phyloP scores from a whole-genome alignment of 257 asterid species.

The Petunia axillaris region DNA sequence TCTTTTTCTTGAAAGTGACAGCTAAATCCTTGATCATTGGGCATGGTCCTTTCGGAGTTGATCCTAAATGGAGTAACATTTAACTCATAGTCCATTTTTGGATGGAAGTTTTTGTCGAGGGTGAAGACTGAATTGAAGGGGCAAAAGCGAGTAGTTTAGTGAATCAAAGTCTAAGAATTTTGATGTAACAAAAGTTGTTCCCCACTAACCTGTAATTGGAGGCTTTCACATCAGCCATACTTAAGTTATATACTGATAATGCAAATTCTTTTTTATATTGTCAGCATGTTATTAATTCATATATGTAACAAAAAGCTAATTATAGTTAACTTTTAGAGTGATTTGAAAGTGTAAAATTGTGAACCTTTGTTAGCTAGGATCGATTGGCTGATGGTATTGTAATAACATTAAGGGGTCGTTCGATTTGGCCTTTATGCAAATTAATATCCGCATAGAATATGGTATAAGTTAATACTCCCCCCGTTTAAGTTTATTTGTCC shows the following conservation, averaged over 20 bases:
- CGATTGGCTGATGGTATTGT: too few relatives aligned
- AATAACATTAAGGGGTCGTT: too few relatives aligned
- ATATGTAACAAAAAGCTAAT: neutral
- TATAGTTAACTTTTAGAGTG: too few relatives aligned
- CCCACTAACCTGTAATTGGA: slow-evolving; percentile 17
- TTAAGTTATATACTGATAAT: neutral
- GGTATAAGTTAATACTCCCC: too few relatives aligned
- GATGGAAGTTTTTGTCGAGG: slow-evolving; percentile 17
- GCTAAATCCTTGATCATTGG: neutral
- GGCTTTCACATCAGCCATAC: slow-evolving; percentile 9
- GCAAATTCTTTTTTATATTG: too few relatives aligned
- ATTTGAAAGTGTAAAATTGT: too few relatives aligned
- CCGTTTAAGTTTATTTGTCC: too few relatives aligned
- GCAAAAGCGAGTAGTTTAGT: neutral
- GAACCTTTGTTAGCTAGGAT: too few relatives aligned
- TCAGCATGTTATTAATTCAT: neutral
- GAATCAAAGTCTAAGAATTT: neutral
- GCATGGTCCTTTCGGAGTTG: neutral
- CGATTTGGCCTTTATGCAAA: too few relatives aligned
- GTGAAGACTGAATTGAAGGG: neutral
- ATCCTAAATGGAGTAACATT: neutral
- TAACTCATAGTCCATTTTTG: slow-evolving; percentile 1
- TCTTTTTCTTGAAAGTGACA: neutral
- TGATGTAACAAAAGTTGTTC: slow-evolving; percentile 8
- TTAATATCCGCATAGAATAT: too few relatives aligned